Evolutionary conservation across 2,329 filamentous ascomycete genomes (phyloP), one percentile per base, ranked within the genome.

Genomic region (Stachybotrys elegans): DNA sequence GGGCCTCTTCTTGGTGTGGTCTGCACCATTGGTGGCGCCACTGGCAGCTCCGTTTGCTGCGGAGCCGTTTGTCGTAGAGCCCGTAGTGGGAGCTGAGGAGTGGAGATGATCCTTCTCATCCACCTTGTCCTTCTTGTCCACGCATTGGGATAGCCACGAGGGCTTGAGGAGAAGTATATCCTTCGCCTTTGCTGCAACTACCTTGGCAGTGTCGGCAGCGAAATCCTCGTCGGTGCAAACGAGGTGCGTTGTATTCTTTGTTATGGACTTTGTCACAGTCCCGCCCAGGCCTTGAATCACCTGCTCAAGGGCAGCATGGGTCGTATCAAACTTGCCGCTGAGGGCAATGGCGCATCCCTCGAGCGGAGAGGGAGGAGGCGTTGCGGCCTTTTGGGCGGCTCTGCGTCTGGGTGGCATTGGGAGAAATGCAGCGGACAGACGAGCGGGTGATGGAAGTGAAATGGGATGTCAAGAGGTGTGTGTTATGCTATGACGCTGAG

Each of bases 71-170:
- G 17, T 57, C 48, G 20, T 35, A 61, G 57, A 65, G n/a, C n/a
- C n/a, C n/a, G n/a, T n/a, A n/a, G n/a, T n/a, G n/a, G n/a, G n/a
- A n/a, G n/a, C n/a, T n/a, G n/a, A n/a, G 20, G 47, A 35, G 22
- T 58, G 61, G 17, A 19, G 22, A 17, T 40, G 21, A 13, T 52
- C 50, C 20, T 59, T 54, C 2, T 47, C 51, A 17, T 50, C 48
- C 12, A 61, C 48, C 35, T 52, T 51, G 40, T 49, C 52, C 20
- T 54, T 51, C 31, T 58, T 45, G 9, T 49, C 46, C 29, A 75
- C 63, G 19, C 73, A 81, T n/a, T 81, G 73, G 2, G 76, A 50
- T n/a, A 83, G 63, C 85, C 85, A 89, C 13, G 76, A 63, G 0
- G 83, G 59, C 9, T 63, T 69, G 21, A 88, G 73, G 37, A 88